Conservation (phyloP, 306 rosid genomes). For the Medicago lupulina region DNA sequence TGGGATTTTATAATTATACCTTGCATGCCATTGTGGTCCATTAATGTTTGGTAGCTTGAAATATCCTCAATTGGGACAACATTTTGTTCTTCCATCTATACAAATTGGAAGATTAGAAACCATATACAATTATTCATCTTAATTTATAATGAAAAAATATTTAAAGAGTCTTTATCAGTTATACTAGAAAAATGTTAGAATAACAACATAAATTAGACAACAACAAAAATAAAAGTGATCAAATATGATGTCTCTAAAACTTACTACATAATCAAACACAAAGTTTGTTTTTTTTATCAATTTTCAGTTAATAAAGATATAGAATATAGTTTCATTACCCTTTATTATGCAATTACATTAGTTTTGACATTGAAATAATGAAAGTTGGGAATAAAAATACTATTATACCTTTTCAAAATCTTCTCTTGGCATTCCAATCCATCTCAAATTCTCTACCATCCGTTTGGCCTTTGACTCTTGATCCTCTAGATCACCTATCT, state of each 20-base stretch:
- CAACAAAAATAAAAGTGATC: no score
- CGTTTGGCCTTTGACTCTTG: constrained; percentile 59
- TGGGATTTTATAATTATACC: constrained; percentile 45
- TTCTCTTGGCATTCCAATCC: constrained; percentile 83
- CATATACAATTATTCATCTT: neutral
- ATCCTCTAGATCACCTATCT: constrained; percentile 58
- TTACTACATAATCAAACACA: neutral
- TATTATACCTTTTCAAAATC: constrained; percentile 68
- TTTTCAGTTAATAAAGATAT: neutral
- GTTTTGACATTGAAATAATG: neutral
- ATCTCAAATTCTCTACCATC: constrained; percentile 75
- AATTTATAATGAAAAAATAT: neutral
- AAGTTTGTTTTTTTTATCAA: neutral
- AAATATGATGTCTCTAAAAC: neutral
- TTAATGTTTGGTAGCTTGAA: constrained; percentile 55
- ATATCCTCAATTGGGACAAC: constrained; percentile 69
- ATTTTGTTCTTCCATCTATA: constrained; percentile 78
- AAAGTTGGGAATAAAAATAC: constrained; percentile 1
- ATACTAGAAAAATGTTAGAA: neutral
- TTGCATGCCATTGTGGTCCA: constrained; percentile 59
- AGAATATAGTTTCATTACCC: constrained; percentile 1
- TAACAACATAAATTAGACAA: neutral
- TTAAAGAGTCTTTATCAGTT: no score
- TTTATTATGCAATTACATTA: neutral
- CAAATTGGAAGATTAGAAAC: constrained; percentile 22